Conservation (phyloP, 2,329 filamentous ascomycete genomes). For the Fonsecaea pugnacius region DNA sequence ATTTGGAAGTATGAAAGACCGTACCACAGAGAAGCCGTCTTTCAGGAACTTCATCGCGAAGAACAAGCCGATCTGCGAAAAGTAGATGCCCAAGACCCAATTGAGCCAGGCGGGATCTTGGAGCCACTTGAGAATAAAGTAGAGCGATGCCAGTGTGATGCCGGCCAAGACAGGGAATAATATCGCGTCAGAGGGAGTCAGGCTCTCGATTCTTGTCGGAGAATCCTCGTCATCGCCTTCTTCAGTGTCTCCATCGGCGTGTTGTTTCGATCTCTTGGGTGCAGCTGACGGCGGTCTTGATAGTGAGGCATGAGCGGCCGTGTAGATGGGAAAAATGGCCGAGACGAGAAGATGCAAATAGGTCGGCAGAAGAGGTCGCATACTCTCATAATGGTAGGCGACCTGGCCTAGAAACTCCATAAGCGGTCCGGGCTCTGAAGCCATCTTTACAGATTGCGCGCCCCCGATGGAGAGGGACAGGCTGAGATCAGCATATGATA, state of each 20-base stretch:
- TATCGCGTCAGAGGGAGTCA: slow-evolving; percentile 79
- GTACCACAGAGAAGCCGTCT: slow-evolving; percentile 68
- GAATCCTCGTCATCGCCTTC: slow-evolving; percentile 59
- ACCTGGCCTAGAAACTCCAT: slow-evolving; percentile 33
- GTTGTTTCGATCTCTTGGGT: slow-evolving; percentile 49
- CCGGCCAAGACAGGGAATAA: slow-evolving; percentile 81
- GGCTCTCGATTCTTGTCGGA: slow-evolving; percentile 65
- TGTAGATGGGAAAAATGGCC: slow-evolving; percentile 80
- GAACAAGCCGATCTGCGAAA: slow-evolving; percentile 77
- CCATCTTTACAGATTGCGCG: background rate
- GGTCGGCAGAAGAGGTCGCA: slow-evolving; percentile 57
- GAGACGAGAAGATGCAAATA: slow-evolving; percentile 67
- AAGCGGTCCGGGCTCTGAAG: slow-evolving; percentile 25
- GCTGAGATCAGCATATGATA: background rate
- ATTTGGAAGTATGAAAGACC: slow-evolving; percentile 73
- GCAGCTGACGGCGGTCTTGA: slow-evolving; percentile 80
- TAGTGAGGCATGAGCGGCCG: slow-evolving; percentile 82
- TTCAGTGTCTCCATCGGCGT: slow-evolving; percentile 57
- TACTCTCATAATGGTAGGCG: slow-evolving; percentile 31
- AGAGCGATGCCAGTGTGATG: slow-evolving; percentile 72
- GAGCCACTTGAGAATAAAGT: slow-evolving; percentile 87
- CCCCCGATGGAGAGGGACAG: background rate
- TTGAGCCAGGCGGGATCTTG: slow-evolving; percentile 80
- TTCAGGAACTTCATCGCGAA: slow-evolving; percentile 74
- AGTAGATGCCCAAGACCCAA: slow-evolving; percentile 80